Conservation (phyloP, 1,284 basidiomycete species). For the Boletellus deceptivus region DNA sequence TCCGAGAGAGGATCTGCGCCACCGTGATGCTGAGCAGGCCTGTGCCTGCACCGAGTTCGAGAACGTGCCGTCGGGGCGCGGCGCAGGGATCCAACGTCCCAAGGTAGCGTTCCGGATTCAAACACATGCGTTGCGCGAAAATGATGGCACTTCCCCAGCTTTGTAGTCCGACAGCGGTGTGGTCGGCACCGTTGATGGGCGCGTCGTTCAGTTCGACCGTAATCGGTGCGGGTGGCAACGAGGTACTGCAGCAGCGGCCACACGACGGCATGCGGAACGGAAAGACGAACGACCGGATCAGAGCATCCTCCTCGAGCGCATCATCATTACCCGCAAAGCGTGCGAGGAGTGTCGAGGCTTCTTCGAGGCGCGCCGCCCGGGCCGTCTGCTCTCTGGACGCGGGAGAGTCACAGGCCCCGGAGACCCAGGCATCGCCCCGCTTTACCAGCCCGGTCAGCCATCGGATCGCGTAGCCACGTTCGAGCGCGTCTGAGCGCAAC, state of each 20-base stretch:
- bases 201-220: conserved; percentile 76
- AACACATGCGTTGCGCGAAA: conserved; percentile 68
- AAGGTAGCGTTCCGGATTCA: conserved; percentile 50
- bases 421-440: conserved; percentile 54
- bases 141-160: conserved; percentile 86
- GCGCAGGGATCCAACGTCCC: neutral
- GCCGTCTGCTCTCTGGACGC: conserved; percentile 29
- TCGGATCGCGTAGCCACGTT: conserved; percentile 52
- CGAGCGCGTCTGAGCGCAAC: conserved; percentile 48
- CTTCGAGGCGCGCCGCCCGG: conserved; percentile 34
- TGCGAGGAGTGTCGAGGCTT: conserved; percentile 59
- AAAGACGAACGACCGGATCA: conserved; percentile 58
- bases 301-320: conserved; percentile 36
- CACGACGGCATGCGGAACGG: conserved; percentile 20
- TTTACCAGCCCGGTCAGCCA: conserved; percentile 65
- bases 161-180: conserved; percentile 83
- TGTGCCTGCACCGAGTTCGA: conserved; percentile 88
- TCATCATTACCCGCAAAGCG: conserved; percentile 43
- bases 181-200: conserved; percentile 65
- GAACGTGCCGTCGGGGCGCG: conserved; percentile 43
- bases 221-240: conserved; percentile 23
- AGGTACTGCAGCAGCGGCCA: neutral
- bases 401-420: conserved; percentile 12
- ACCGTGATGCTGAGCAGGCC: conserved; percentile 76
- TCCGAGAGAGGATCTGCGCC: conserved; percentile 51